Conservation (phyloP, 208 protist genomes). For the Trypanosoma avium region DNA sequence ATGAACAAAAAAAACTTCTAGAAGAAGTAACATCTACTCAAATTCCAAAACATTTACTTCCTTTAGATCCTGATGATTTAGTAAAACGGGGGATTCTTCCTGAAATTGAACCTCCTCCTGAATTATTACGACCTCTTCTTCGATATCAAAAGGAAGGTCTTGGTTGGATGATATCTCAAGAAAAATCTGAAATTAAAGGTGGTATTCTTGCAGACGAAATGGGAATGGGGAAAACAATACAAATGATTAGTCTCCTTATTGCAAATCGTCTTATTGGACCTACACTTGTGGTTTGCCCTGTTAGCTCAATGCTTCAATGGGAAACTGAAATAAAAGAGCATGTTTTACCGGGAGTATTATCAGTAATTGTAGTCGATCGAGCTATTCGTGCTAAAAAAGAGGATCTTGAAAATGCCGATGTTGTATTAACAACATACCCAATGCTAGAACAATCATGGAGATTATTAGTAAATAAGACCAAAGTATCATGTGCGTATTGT, state of each 20-base stretch:
- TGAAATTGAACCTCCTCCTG: constrained; percentile 40
- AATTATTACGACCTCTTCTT: constrained; percentile 69
- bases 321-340: constrained; percentile 84
- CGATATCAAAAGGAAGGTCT: constrained; percentile 87
- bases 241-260: constrained; percentile 92
- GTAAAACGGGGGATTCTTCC: constrained; percentile 56
- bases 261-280: constrained; percentile 71
- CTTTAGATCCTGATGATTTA: constrained; percentile 85
- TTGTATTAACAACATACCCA: constrained; percentile 94
- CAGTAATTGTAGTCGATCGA: constrained; percentile 80
- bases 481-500: constrained; percentile 91
- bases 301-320: constrained; percentile 94
- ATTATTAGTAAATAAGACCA: constrained; percentile 70
- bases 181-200: constrained; percentile 61
- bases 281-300: constrained; percentile 89
- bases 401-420: constrained; percentile 84
- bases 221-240: constrained; percentile 97
- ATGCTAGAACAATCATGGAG: constrained; percentile 92
- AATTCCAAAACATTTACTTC: constrained; percentile 63
- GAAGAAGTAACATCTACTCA: constrained; percentile 47
- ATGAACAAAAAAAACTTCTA: constrained; percentile 62
- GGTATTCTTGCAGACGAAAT: constrained; percentile 99
- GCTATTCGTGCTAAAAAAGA: constrained; percentile 49
- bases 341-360: constrained; percentile 56
- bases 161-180: constrained; percentile 85